These are phyloP conservation scores for Erodium trifolium DNA, from an alignment of 441 rosid species.

Conservation along the genomic window DNA sequence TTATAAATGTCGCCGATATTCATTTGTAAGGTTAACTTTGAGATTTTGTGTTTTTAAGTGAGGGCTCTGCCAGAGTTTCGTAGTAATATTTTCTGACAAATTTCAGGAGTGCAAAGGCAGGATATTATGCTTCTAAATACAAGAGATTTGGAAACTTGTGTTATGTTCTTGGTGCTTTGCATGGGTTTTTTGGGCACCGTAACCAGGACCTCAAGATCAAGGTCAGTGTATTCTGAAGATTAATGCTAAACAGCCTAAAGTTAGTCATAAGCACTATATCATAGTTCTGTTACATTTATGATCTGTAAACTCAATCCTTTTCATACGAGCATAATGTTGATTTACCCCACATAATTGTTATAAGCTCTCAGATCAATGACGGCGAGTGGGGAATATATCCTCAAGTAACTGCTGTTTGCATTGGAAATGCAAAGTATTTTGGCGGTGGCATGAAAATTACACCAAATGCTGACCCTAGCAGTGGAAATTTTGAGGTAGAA, in stretches of 20 bases:
- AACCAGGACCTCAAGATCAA: slow-evolving; percentile 76
- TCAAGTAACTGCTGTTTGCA: slow-evolving; percentile 78
- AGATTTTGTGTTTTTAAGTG: slow-evolving; percentile 10
- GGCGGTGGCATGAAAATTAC: slow-evolving; percentile 98
- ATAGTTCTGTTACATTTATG: neutral
- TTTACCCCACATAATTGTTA: slow-evolving; percentile 13
- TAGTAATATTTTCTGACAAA: slow-evolving; percentile 20
- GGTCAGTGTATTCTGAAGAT: slow-evolving; percentile 29
- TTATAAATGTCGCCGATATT: slow-evolving; percentile 86
- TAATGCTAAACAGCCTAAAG: neutral
- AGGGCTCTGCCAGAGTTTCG: slow-evolving; percentile 19
- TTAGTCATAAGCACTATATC: slow-evolving; percentile 4
- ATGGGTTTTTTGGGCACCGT: slow-evolving; percentile 73
- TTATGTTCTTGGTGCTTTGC: slow-evolving; percentile 80
- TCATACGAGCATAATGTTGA: neutral
- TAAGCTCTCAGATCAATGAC: slow-evolving; percentile 45
- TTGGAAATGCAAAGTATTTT: slow-evolving; percentile 90
- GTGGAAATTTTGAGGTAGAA: slow-evolving; percentile 69
- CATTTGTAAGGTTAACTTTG: slow-evolving; percentile 65
- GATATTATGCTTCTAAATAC: slow-evolving; percentile 81
- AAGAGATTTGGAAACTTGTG: slow-evolving; percentile 78
- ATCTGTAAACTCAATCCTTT: neutral
- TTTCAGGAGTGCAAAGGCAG: slow-evolving; percentile 95
- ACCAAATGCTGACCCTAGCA: slow-evolving; percentile 74
- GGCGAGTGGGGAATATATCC: slow-evolving; percentile 76